These are phyloP conservation scores for Neopestalotiopsis sp. DNA, from an alignment of 2,329 filamentous ascomycete species.

Conservation along the genomic window DNA sequence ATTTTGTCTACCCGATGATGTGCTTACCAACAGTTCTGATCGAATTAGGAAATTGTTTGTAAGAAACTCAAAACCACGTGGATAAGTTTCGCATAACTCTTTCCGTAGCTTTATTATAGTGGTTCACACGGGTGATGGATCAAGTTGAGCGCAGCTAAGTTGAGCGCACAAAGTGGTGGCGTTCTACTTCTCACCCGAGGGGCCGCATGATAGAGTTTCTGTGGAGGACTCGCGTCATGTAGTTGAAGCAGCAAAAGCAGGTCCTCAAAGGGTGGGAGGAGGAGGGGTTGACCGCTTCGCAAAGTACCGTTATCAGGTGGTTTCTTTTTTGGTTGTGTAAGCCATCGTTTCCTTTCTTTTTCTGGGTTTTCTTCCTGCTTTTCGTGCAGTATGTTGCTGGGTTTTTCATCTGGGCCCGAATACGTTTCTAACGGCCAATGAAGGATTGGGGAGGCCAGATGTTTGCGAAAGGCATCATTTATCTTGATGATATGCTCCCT, in stretches of 20 bases:
- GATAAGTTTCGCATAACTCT: background rate
- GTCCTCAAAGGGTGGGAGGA: background rate
- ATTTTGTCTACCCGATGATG: no score
- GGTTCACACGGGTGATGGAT: background rate
- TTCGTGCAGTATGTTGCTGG: no score
- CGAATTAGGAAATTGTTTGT: no score
- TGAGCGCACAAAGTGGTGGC: background rate
- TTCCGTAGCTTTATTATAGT: constrained; percentile 1
- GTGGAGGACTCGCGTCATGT: background rate
- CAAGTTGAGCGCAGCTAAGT: background rate
- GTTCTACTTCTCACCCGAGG: background rate
- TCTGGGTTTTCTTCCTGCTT: no score
- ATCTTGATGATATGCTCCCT: no score
- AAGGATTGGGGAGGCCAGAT: no score
- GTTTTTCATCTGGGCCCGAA: no score
- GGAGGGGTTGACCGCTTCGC: background rate
- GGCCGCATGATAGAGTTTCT: background rate
- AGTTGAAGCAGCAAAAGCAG: background rate
- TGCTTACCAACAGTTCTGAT: no score
- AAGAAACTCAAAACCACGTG: background rate
- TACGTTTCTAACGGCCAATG: no score
- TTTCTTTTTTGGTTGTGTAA: no score
- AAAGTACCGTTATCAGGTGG: background rate
- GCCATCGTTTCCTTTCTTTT: no score
- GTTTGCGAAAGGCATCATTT: no score